Conservation (phyloP, 176 grass and related monocot species). For the Miscanthus lutarioriparius region DNA sequence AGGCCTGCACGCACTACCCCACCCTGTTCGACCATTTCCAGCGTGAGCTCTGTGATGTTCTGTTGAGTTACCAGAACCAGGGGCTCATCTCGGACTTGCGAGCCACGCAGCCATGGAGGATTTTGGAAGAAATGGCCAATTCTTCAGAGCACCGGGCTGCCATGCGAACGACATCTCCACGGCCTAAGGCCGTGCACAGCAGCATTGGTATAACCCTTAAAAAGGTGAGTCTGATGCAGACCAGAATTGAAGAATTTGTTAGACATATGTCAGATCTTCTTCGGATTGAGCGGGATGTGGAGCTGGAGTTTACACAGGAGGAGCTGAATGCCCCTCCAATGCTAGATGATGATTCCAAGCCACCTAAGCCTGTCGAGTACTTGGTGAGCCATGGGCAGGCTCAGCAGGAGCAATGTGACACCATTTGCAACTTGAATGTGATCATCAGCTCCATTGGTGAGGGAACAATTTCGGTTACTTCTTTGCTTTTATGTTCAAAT, state of each 20-base stretch:
- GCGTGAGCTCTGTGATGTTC: constrained; percentile 70
- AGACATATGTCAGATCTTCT: constrained; percentile 80
- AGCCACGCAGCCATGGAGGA: constrained; percentile 62
- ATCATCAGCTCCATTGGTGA: constrained; percentile 92
- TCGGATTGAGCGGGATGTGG: constrained; percentile 71
- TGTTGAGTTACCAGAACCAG: constrained; percentile 51
- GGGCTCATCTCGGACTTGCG: constrained; percentile 54
- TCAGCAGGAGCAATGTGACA: constrained; percentile 92
- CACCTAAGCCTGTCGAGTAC: constrained; percentile 75
- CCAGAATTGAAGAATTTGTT: constrained; percentile 78
- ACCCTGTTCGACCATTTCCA: constrained; percentile 96
- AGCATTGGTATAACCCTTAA: constrained; percentile 71
- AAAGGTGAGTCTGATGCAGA: constrained; percentile 66
- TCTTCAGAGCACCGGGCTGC: constrained; percentile 60
- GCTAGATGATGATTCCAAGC: constrained; percentile 45
- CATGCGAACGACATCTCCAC: constrained; percentile 44
- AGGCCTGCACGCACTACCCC: constrained; percentile 90
- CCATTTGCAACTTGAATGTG: constrained; percentile 88
- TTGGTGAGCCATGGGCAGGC: constrained; percentile 84
- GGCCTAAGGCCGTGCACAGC: constrained; percentile 53
- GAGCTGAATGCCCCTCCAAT: constrained; percentile 81
- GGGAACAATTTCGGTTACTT: constrained; percentile 9
- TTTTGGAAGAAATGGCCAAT: constrained; percentile 75
- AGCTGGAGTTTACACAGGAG: constrained; percentile 91
- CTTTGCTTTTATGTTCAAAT: constrained; percentile 16